A percentile compares a stretch with the other conserved stretches of the same genome.
Evolutionary conservation across 495 filamentous ascomycete species (phyloP).

Genomic region (Xylaria grammica): DNA sequence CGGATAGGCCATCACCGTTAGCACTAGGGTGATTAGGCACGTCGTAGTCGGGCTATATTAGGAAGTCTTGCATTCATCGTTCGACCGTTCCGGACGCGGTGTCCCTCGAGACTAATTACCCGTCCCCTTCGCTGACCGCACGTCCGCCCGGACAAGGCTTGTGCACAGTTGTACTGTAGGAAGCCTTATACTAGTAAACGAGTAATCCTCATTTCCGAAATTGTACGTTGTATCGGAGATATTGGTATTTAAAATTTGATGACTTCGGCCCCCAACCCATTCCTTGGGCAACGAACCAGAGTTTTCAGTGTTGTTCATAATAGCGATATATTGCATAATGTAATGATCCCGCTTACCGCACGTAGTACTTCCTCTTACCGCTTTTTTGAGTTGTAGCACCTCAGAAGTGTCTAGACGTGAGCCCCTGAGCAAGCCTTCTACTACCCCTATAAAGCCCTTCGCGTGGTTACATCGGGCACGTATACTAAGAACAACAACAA

Average conservation of each 20-base stretch:
- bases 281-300: not conserved
- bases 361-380: not conserved
- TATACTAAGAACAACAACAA: not conserved
- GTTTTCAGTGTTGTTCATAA: conserved; percentile 2
- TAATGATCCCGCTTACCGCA: conserved; percentile 1
- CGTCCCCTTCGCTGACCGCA: conserved; percentile 10
- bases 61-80: not conserved
- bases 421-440: not conserved
- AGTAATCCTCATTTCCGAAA: not conserved
- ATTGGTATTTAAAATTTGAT: not conserved
- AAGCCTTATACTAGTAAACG: not conserved
- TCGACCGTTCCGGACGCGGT: not conserved
- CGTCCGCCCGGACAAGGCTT: not conserved
- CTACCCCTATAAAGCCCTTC: not conserved
- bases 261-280: conserved; percentile 7
- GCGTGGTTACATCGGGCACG: not conserved
- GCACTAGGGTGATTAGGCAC: not conserved
- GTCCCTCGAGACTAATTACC: not conserved
- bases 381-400: not conserved
- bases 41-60: not conserved
- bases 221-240: not conserved
- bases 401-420: not conserved
- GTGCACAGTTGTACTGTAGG: not conserved
- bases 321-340: conserved; percentile 3
- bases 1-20: not conserved